These are phyloP conservation scores for Beauveria varroae DNA, from an alignment of 2,329 filamentous ascomycete species.

Conservation along the genomic window DNA sequence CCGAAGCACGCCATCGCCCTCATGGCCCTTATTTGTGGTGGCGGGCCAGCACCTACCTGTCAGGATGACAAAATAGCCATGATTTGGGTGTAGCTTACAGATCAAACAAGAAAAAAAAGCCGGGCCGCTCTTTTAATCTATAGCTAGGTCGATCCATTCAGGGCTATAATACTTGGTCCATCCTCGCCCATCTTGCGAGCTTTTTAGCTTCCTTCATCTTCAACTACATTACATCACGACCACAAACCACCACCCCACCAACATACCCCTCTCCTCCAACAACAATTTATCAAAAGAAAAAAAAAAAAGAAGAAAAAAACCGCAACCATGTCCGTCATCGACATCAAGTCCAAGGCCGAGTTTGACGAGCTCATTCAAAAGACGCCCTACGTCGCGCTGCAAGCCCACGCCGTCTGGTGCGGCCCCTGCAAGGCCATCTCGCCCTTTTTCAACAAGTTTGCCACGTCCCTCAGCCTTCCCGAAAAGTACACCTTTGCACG, in stretches of 20 bases:
- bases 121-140: too few species aligned
- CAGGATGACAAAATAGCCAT: too few species aligned
- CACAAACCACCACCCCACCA: too few species aligned
- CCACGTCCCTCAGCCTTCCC: slow-evolving; percentile 27
- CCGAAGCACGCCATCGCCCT: slow-evolving; percentile 10
- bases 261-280: too few species aligned
- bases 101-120: too few species aligned
- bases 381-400: slow-evolving; percentile 45
- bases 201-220: too few species aligned
- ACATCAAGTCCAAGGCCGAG: slow-evolving; percentile 35
- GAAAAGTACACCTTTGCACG: slow-evolving; percentile 47
- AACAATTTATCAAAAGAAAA: too few species aligned
- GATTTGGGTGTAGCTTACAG: too few species aligned
- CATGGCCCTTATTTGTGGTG: neutral
- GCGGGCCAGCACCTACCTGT: neutral
- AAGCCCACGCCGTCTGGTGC: slow-evolving; percentile 56
- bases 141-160: too few species aligned
- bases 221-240: too few species aligned
- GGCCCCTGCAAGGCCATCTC: slow-evolving; percentile 53
- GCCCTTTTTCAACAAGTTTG: slow-evolving; percentile 44
- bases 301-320: neutral
- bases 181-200: too few species aligned
- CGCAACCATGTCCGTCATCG: slow-evolving; percentile 26
- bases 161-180: too few species aligned
- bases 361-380: slow-evolving; percentile 41